These are phyloP conservation scores for Zygotorulaspora sp. DNA, from an alignment of 805 yeast species.

Conservation along the genomic window DNA sequence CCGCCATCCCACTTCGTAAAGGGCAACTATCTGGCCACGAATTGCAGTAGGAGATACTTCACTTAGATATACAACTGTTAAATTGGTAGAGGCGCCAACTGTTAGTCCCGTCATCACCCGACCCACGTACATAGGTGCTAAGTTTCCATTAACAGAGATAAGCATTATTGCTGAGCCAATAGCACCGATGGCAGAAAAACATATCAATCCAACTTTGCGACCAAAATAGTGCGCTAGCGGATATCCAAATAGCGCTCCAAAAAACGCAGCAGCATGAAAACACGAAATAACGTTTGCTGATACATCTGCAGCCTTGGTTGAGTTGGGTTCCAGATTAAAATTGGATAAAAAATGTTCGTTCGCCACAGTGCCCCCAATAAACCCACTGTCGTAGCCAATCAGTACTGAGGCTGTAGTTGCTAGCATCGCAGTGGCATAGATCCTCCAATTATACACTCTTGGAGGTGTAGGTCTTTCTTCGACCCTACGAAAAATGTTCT, in stretches of 20 bases:
- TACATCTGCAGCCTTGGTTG: slow-evolving; percentile 28
- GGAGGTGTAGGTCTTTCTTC: slow-evolving; percentile 34
- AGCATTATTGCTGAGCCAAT: slow-evolving; percentile 44
- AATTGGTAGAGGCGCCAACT: slow-evolving; percentile 47
- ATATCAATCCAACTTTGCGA: slow-evolving; percentile 37
- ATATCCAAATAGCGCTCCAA: slow-evolving; percentile 43
- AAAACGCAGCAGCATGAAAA: slow-evolving; percentile 51
- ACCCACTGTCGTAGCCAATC: slow-evolving; percentile 54
- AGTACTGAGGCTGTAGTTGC: slow-evolving; percentile 48
- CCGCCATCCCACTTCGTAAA: slow-evolving; percentile 49
- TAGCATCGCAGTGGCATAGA: slow-evolving; percentile 41
- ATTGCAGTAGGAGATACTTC: slow-evolving; percentile 44
- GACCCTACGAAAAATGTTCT: slow-evolving; percentile 8
- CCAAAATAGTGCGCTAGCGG: slow-evolving; percentile 42
- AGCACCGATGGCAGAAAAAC: slow-evolving; percentile 40
- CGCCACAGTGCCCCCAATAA: slow-evolving; percentile 51
- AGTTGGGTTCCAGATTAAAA: slow-evolving; percentile 40
- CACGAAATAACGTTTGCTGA: slow-evolving; percentile 44
- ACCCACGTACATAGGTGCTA: slow-evolving; percentile 49
- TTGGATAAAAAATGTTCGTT: slow-evolving; percentile 42
- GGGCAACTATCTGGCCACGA: slow-evolving; percentile 44
- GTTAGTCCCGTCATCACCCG: slow-evolving; percentile 50
- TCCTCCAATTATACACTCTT: slow-evolving; percentile 43
- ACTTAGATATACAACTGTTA: slow-evolving; percentile 46
- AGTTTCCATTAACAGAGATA: slow-evolving; percentile 35